These are phyloP conservation scores for Capsella rubella DNA, from an alignment of 441 rosid species.

Conservation along the genomic window DNA sequence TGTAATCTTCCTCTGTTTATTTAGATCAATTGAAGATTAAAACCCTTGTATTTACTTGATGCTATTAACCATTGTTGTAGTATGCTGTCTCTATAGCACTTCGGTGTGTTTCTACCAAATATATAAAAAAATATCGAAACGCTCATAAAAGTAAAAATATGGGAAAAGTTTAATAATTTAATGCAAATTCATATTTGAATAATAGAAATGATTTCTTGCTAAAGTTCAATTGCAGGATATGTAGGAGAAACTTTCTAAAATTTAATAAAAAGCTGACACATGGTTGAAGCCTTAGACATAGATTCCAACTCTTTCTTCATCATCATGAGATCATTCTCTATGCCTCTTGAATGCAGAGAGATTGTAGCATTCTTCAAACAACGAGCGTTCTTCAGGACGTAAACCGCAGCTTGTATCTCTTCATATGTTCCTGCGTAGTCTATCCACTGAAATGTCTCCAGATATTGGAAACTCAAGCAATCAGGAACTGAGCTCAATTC, in stretches of 20 bases:
- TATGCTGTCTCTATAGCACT: too few relatives aligned
- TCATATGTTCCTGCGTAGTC: background rate
- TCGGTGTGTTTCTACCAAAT: too few relatives aligned
- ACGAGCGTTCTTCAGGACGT: background rate
- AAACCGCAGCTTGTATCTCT: background rate
- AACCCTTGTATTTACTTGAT: background rate
- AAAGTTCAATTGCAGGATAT: background rate
- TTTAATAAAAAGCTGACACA: constrained; percentile 14
- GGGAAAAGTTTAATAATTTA: background rate
- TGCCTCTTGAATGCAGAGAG: background rate
- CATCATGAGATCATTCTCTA: background rate
- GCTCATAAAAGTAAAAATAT: background rate
- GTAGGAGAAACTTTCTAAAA: background rate
- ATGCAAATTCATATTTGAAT: background rate
- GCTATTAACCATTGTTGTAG: too few relatives aligned
- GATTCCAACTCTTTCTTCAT: constrained; percentile 22
- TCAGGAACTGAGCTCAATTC: background rate
- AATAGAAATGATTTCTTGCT: background rate
- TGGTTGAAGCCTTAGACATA: background rate
- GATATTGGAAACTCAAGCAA: constrained; percentile 6
- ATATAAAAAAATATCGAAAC: background rate
- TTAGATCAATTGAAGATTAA: background rate
- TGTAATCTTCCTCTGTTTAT: background rate
- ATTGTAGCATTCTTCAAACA: constrained; percentile 7
- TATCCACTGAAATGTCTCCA: background rate